Percentiles rank a stretch among this genome's conserved stretches.
Evolutionary conservation across 495 filamentous ascomycete species (phyloP).

Genomic region (Darksidea phi): DNA sequence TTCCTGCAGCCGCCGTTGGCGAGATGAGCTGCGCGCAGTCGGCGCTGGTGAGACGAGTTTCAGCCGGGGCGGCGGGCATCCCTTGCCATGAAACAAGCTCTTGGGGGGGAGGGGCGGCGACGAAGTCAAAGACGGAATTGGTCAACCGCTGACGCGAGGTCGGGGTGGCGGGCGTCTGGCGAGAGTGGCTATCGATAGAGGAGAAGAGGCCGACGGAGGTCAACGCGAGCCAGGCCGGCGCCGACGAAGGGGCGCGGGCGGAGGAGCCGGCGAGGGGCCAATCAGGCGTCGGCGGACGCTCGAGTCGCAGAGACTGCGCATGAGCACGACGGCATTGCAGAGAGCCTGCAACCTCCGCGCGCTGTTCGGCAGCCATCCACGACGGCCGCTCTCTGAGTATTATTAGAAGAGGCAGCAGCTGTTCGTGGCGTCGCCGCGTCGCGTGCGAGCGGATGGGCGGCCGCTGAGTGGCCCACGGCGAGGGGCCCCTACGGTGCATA

Average conservation of each 20-base stretch:
- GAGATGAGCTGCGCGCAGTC: conserved; percentile 18
- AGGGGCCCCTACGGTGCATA: not conserved
- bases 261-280: not conserved
- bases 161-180: not conserved
- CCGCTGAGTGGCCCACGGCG: conserved; percentile 19
- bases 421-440: not conserved
- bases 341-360: not conserved
- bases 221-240: not conserved
- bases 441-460: not conserved
- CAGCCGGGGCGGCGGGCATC: conserved; percentile 11
- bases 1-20: conserved; percentile 18
- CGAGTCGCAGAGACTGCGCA: not conserved
- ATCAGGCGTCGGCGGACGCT: not conserved
- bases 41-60: conserved; percentile 30
- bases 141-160: too few species aligned
- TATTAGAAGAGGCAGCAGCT: conserved; percentile 9
- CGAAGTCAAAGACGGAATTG: not conserved
- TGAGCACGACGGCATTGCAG: not conserved
- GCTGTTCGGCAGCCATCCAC: too few species aligned
- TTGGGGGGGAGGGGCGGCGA: not conserved
- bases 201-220: not conserved
- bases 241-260: not conserved
- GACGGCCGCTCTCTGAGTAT: not conserved
- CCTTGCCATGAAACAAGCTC: conserved; percentile 27
- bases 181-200: not conserved